A percentile compares a stretch with the other conserved stretches of the same genome.
phyloP scores from a whole-genome alignment of 1,284 basidiomycete genomes.

The Ceratobasidium theobromae region DNA sequence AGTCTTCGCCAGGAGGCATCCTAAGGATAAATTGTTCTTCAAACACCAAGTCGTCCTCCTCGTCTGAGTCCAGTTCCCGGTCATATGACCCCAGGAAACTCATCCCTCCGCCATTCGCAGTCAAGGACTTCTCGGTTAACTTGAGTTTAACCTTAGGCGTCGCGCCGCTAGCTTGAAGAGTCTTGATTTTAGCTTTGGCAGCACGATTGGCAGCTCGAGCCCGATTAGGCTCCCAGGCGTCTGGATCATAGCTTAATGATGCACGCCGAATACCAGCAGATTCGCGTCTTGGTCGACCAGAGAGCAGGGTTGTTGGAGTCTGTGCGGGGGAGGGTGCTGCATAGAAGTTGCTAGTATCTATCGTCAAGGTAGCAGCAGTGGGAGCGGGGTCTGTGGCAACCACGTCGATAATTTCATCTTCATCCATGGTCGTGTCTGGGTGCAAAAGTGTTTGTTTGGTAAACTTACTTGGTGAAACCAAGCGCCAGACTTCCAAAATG shows the following conservation, averaged over 20 bases:
- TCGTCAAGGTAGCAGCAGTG: slow-evolving; percentile 3
- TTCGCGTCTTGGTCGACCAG: slow-evolving; percentile 27
- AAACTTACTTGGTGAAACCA: not conserved
- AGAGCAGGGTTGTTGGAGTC: slow-evolving; percentile 23
- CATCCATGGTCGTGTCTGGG: slow-evolving; percentile 8
- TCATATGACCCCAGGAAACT: slow-evolving; percentile 88
- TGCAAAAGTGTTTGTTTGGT: not conserved
- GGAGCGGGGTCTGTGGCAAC: slow-evolving; percentile 7
- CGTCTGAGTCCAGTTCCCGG: slow-evolving; percentile 91
- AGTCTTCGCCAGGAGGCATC: slow-evolving; percentile 83
- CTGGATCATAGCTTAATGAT: slow-evolving; percentile 26
- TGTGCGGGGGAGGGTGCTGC: slow-evolving; percentile 19
- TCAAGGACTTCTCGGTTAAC: slow-evolving; percentile 70
- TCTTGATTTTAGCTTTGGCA: slow-evolving; percentile 40
- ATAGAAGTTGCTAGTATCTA: slow-evolving; percentile 25
- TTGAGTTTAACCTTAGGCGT: slow-evolving; percentile 78
- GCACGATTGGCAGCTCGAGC: slow-evolving; percentile 27
- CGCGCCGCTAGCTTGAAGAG: slow-evolving; percentile 41
- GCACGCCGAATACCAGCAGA: slow-evolving; percentile 30
- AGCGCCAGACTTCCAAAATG: not conserved
- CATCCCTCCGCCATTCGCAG: slow-evolving; percentile 71
- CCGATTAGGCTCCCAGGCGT: slow-evolving; percentile 28
- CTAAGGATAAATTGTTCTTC: slow-evolving; percentile 97
- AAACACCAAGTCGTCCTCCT: slow-evolving; percentile 83
- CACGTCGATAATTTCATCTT: slow-evolving; percentile 29